These are phyloP conservation scores for Fraxinus latifolia DNA, from an alignment of 305 asterid species.

Conservation along the genomic window DNA sequence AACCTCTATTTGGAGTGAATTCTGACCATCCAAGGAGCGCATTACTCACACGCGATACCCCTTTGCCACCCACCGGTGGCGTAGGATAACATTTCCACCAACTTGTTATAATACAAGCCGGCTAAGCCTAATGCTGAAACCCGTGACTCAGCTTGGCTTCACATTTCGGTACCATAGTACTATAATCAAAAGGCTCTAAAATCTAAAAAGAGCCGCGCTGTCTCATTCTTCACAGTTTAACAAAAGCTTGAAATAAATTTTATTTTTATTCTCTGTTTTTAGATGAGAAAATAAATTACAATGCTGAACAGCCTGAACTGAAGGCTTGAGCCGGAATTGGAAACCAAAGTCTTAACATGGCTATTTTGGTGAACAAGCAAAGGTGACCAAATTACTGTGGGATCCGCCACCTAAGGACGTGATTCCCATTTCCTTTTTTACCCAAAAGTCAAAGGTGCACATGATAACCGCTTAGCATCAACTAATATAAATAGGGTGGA, in stretches of 20 bases:
- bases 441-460: slow-evolving; percentile 36
- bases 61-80: slow-evolving; percentile 21
- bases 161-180: neutral
- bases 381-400: slow-evolving; percentile 21
- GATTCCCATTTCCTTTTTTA: slow-evolving; percentile 28
- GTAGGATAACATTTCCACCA: slow-evolving; percentile 17
- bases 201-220: slow-evolving; percentile 30
- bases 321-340: neutral
- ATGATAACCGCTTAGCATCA: slow-evolving; percentile 24
- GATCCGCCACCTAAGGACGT: slow-evolving; percentile 24
- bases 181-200: neutral
- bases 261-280: neutral
- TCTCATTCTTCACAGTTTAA: slow-evolving; percentile 36
- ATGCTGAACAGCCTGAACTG: neutral
- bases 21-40: slow-evolving; percentile 41
- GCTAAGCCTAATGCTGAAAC: neutral
- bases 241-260: slow-evolving; percentile 23
- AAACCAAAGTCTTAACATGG: neutral
- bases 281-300: slow-evolving; percentile 8
- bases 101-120: slow-evolving; percentile 9
- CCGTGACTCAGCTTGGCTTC: slow-evolving; percentile 5
- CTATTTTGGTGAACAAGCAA: neutral
- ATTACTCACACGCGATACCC: slow-evolving; percentile 37
- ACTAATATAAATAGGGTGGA: neutral
- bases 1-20: slow-evolving; percentile 7